Evolutionary conservation across 179 eudicot genomes (phyloP).

Genomic region (Silene coronaria): DNA sequence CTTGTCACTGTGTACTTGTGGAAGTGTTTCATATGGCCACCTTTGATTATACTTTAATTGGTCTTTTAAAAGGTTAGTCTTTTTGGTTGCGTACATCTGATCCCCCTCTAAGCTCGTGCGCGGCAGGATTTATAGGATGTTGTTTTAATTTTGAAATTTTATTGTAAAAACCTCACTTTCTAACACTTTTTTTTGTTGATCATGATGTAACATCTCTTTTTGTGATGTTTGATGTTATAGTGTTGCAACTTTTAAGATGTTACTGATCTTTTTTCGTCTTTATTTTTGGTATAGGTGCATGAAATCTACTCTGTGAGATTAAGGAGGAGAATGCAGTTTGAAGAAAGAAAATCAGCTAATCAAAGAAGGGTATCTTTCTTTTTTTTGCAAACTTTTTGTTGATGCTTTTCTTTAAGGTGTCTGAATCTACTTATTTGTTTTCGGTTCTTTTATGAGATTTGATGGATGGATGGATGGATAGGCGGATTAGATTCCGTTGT

Average conservation of each 20-base stretch:
- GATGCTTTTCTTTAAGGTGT: background rate
- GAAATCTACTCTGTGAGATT: conserved; percentile 52
- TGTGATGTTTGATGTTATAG: too few species aligned
- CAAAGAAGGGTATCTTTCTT: conserved; percentile 55
- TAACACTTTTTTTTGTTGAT: too few species aligned
- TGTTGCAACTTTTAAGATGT: background rate
- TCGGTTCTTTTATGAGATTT: background rate
- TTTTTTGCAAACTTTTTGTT: conserved; percentile 1
- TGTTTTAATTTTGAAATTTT: too few species aligned
- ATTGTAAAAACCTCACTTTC: too few species aligned
- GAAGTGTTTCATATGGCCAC: background rate
- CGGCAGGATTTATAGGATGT: too few species aligned
- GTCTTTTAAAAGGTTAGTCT: background rate
- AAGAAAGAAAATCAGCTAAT: conserved; percentile 55
- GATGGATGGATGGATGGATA: background rate
- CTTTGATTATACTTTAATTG: background rate
- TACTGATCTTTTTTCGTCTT: conserved; percentile 7
- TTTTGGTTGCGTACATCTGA: background rate
- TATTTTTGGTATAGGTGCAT: conserved; percentile 45
- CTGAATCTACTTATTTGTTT: background rate
- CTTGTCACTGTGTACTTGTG: background rate
- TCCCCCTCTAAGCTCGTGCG: too few species aligned
- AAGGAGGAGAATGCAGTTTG: conserved; percentile 53
- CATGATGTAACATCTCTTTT: too few species aligned
- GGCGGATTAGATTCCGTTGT: background rate